Percentiles rank a stretch among this genome's conserved stretches.
These are phyloP conservation scores for Cryptosporidium parvum DNA, from an alignment of 169 alveolate species.

Conservation along the genomic window DNA sequence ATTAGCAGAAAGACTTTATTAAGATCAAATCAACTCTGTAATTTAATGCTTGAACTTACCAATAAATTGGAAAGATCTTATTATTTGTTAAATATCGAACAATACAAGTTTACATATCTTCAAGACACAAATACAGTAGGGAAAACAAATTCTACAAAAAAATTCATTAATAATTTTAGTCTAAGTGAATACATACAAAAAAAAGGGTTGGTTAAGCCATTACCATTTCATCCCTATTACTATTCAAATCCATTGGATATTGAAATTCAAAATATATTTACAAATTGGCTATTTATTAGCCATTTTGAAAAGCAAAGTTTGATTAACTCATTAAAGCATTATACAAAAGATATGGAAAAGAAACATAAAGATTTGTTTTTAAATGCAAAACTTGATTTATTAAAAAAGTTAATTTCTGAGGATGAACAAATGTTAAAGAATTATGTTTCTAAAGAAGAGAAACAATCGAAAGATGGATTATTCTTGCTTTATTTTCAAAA, in stretches of 20 bases:
- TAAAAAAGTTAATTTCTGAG: constrained; percentile 14
- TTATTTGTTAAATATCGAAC: background rate
- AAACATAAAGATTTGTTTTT: constrained; percentile 24
- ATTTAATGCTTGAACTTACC: constrained; percentile 33
- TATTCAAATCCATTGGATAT: constrained; percentile 32
- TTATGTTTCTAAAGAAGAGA: background rate
- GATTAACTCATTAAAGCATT: background rate
- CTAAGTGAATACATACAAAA: background rate
- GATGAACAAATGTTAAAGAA: background rate
- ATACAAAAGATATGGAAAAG: background rate
- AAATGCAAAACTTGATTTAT: constrained; percentile 19
- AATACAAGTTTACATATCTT: background rate
- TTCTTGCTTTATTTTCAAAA: constrained; percentile 2
- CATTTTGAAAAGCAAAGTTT: background rate
- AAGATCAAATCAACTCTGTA: constrained; percentile 68
- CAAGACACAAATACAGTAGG: background rate
- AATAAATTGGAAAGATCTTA: constrained; percentile 35
- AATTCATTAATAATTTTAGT: background rate
- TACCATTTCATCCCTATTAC: constrained; percentile 46
- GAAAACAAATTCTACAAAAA: background rate
- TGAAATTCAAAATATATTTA: background rate
- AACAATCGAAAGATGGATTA: background rate
- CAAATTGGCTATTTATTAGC: constrained; percentile 2
- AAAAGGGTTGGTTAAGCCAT: constrained; percentile 10
- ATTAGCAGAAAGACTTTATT: constrained; percentile 35